Conservation (phyloP, 2,329 filamentous ascomycete species). For the Aspergillus spinulosporus region DNA sequence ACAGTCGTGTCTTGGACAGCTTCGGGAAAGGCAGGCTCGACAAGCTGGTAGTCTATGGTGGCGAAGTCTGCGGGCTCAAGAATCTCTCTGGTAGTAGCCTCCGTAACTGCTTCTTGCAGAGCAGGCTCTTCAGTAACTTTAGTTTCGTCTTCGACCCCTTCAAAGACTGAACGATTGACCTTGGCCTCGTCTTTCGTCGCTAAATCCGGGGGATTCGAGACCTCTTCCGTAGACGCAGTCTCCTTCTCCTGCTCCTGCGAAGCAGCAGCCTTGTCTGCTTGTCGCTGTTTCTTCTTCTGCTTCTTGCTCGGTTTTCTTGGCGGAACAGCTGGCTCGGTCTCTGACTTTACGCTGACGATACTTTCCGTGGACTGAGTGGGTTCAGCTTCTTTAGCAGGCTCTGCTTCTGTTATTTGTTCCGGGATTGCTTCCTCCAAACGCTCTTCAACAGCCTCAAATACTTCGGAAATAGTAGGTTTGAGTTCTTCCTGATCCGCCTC, state of each 20-base stretch:
- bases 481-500: too few relatives aligned
- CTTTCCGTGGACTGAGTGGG: conserved; percentile 4
- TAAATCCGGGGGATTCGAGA: background rate
- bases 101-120: background rate
- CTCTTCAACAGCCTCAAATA: too few relatives aligned
- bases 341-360: background rate
- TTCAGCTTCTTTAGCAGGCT: conserved; percentile 7
- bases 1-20: background rate
- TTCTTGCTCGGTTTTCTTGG: conserved; percentile 30
- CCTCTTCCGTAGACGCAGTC: background rate
- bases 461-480: too few relatives aligned
- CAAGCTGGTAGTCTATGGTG: background rate
- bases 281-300: conserved; percentile 29
- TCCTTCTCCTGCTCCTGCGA: conserved; percentile 9
- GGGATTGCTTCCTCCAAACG: conserved; percentile 16
- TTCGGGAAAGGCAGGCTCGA: background rate
- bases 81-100: background rate
- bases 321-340: conserved; percentile 10
- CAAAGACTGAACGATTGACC: background rate
- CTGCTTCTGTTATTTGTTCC: conserved; percentile 7
- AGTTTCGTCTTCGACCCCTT: background rate
- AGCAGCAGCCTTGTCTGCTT: conserved; percentile 17
- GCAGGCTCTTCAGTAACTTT: background rate
- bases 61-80: background rate
- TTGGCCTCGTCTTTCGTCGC: background rate